Evolutionary conservation across 2,329 filamentous ascomycete genomes (phyloP).

Genomic region (Calonectria multiphialidica): DNA sequence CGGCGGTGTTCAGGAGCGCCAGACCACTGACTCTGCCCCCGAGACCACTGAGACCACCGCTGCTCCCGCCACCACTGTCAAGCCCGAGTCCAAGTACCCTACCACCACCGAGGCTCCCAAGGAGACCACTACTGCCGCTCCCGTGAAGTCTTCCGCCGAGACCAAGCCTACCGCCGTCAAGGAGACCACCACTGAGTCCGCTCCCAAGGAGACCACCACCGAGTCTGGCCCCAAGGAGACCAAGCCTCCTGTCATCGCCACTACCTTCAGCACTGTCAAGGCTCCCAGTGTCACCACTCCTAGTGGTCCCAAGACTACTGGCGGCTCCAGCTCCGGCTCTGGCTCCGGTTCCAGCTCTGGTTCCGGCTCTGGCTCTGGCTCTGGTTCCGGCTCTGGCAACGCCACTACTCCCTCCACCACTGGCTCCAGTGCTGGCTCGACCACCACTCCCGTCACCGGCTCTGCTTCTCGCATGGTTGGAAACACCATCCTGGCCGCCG

Average conservation of each 20-base stretch:
- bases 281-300: slow-evolving; percentile 19
- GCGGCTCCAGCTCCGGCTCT: slow-evolving; percentile 23
- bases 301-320: slow-evolving; percentile 24
- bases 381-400: slow-evolving; percentile 26
- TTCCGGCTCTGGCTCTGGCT: slow-evolving; percentile 12
- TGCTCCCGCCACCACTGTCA: slow-evolving; percentile 18
- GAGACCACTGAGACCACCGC: slow-evolving; percentile 38
- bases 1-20: slow-evolving; percentile 19
- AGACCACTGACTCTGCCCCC: slow-evolving; percentile 23
- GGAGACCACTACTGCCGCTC: slow-evolving; percentile 19
- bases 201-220: not conserved
- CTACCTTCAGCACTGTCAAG: slow-evolving; percentile 34
- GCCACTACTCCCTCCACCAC: slow-evolving; percentile 21
- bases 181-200: slow-evolving; percentile 9
- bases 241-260: slow-evolving; percentile 26
- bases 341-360: slow-evolving; percentile 28
- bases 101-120: slow-evolving; percentile 20
- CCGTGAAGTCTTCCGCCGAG: not conserved
- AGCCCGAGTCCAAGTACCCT: slow-evolving; percentile 29
- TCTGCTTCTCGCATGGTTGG: slow-evolving; percentile 44
- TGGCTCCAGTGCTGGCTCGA: slow-evolving; percentile 23
- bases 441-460: slow-evolving; percentile 37
- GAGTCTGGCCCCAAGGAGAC: slow-evolving; percentile 21
- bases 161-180: slow-evolving; percentile 28
- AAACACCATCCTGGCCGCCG: slow-evolving; percentile 44